Evolutionary conservation across 2,329 filamentous ascomycete species (phyloP), one percentile per base, ranked within the genome.

Genomic region (Knufia petricola): DNA sequence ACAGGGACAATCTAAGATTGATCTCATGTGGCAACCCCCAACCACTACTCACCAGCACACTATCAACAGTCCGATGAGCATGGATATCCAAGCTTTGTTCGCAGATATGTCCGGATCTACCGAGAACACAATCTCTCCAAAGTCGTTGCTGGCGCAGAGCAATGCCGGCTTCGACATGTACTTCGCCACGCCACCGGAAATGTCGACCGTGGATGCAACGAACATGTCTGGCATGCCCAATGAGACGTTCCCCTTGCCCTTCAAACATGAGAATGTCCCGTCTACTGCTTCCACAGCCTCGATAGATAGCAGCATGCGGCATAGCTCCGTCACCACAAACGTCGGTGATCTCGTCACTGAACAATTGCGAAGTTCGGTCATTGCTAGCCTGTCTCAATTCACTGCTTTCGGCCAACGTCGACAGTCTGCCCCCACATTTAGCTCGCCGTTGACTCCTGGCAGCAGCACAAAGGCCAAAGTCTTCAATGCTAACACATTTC

Each of bases 111-210:
- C 88, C 60, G 73, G 85, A 57, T 51, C 50, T 40, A 78, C 77
- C 55, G 78, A 80, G 42, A 80, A 79, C 54, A 85, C 84, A 10
- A 72, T 90, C 50, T 90, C 87, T 52, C 85, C 87, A 41, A 85
- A 88, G 64, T 83, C 83, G 54, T 66, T 85, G 37, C 73, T 79
- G 62, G 79, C 82, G 59, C 84, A 87, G 66, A 81, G 46, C 39
- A 49, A 48, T 9, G 78, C 60, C 75, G 79, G 57, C 79, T 78
- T 57, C 63, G 66, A 64, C 85, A 92, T 64, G 76, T 81, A 57
- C 87, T 84, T 94, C 62, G 83, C 86, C 54, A 85, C 85, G 23
- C 84, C 87, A 52, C 84, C 85, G 54, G 79, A 84, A 52, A 75
- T 90, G 71, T 82, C 75, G 63, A 81, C 83, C 53, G 73, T 88